Base-by-base conservation (phyloP, 2,329 filamentous ascomycete species). In the Curvularia verruculosa region DNA sequence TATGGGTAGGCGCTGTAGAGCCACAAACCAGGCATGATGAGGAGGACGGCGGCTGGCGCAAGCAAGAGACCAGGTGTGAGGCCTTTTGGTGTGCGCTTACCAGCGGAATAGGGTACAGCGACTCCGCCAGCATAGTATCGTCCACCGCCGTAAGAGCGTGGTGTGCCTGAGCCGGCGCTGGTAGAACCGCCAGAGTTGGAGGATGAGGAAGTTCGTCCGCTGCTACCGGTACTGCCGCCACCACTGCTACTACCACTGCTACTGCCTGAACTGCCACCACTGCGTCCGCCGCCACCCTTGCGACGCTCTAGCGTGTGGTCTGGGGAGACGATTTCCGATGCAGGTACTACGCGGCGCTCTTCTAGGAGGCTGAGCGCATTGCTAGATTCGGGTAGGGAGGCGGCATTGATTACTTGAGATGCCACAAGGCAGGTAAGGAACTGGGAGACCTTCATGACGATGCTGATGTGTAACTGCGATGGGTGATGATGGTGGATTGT, bases 11-110 rank as follows among this genome's bases (percentile, higher is more conserved):
- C 84, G 60, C 84, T 83, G 67, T 84, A 85, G 8, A 87, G 78
- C 86, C 88, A 91, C 36, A 85, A 58, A 3, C 86, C 87, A 1
- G 87, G 85, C 82, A 88, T 88, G 74, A 89, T 83, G 28, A 69
- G 69, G 9, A 89, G 68, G 1, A 69, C 79, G 75, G 21, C 80
- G 10, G 77, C 73, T 3, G 79, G 81, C 3, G 82, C 69, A 2
- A 89, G 76, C 21, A 86, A 73, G 0, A 61, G 64, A 7, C 65
- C 69, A 46, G 86, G 74, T 15, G 85, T 73, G 36, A 89, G 82
- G 3, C 83, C 81, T 3, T 80, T 74, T 44, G 90, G 89, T 0
- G 72, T 70, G 2, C 78, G 58, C 0, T 19, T 9, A 2, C 46
- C 46, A 8, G 46, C 46, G 31, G 21, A 26, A 3, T 49, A 49